Evolutionary conservation across 257 asterid species (phyloP).

Genomic region (Cruciata laevipes): DNA sequence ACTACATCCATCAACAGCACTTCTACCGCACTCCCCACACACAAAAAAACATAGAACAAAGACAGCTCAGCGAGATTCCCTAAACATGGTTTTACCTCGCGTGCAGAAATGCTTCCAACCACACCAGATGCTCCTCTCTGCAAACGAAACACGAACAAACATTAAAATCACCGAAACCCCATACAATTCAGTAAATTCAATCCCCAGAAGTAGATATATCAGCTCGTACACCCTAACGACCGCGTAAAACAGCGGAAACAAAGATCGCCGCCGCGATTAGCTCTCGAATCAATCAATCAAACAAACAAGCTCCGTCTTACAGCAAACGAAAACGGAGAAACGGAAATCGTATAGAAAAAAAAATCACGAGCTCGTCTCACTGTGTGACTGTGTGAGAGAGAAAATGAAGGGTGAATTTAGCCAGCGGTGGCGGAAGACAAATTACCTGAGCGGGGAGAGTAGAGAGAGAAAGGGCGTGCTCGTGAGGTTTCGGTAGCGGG

Average conservation of each 20-base stretch:
- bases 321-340: background rate
- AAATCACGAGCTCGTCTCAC: background rate
- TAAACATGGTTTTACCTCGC: background rate
- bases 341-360: background rate
- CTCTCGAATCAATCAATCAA: slow-evolving; percentile 9
- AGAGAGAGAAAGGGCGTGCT: slow-evolving; percentile 2
- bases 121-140: background rate
- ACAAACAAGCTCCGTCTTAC: background rate
- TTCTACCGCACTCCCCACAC: background rate
- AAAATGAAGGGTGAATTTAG: background rate
- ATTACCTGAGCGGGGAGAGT: background rate
- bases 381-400: background rate
- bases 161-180: slow-evolving; percentile 9
- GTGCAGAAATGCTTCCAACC: background rate
- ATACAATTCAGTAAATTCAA: slow-evolving; percentile 1
- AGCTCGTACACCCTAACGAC: slow-evolving; percentile 19
- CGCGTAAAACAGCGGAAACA: background rate
- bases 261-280: slow-evolving; percentile 11
- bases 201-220: background rate
- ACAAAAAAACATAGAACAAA: background rate
- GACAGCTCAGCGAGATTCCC: background rate
- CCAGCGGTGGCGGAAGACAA: background rate
- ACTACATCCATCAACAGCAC: background rate
- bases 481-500: slow-evolving; percentile 10
- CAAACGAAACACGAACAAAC: background rate